Evolutionary conservation across 78 protist genomes (phyloP), one percentile per base, ranked within the genome.

Genomic region (Creolimax fragrantissima): DNA sequence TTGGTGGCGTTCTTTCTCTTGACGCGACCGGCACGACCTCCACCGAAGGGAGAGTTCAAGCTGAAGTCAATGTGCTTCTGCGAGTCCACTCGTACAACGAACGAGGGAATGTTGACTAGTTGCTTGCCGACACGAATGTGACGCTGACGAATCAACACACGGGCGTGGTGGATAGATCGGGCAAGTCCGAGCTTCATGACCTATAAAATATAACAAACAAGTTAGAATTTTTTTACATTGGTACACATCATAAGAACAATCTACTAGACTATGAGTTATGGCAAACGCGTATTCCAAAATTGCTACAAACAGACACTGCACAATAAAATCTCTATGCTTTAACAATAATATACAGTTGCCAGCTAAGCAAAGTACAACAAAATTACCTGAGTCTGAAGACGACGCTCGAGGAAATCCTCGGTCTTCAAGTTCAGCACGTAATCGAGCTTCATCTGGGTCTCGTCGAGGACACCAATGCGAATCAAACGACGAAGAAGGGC

Each of bases 71-170:
- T 97, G 96, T 97, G 99, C 96, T 97, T 97, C 95, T 97, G 96
- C 3, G 95, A 89, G 94, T 98, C 98, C n/a, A 95, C 94, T 91
- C 99, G 99, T 41, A 99, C 99, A 90, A 97, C 88, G 97, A 97
- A 99, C 32, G 99, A 98, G 41, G 99, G 99, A 24, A 96, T 97
- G 95, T 95, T 94, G 83, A 99, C 99, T 84, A 99, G 44, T 96
- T 99, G 99, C 95, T 97, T 96, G 86, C 99, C 99, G 81, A 99
- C 99, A 44, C 98, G 96, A 94, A 98, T 98, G 99, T 98, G 99
- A 67, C 99, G 94, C 95, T 99, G 99, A 81, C 94, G 93, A 97
- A 99, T 98, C 43, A 98, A 95, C 83, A 97, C 98, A 88, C 99
- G 99, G 66, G 99, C 99, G 95, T 99, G 99, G 95, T 99, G 99